Conservation (phyloP, 2,329 filamentous ascomycete species). For the Canariomyces notabilis region DNA sequence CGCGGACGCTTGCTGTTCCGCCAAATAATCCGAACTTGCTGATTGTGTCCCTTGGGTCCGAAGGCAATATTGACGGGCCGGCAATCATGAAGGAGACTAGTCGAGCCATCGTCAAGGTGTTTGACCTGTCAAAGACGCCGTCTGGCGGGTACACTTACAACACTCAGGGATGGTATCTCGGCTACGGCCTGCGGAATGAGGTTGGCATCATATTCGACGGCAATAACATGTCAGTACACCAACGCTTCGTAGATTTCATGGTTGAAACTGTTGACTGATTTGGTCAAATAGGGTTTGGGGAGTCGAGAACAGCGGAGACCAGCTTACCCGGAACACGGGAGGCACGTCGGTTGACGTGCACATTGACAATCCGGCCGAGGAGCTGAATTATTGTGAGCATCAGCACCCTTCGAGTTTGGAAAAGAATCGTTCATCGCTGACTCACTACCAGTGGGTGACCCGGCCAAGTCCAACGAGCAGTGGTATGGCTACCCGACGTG, state of each 20-base stretch:
- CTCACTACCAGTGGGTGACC: conserved; percentile 15
- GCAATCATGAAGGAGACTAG: conserved; percentile 28
- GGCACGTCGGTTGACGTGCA: conserved; percentile 35
- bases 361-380: conserved; percentile 56
- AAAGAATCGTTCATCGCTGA: not conserved
- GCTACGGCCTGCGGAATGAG: conserved; percentile 51
- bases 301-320: conserved; percentile 41
- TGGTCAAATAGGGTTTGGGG: conserved; percentile 38
- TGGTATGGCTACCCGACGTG: conserved; percentile 47
- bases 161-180: conserved; percentile 31
- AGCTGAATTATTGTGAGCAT: conserved; percentile 49
- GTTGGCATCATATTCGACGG: conserved; percentile 52
- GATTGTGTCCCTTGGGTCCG: conserved; percentile 32
- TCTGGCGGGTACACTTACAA: conserved; percentile 31
- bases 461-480: conserved; percentile 16
- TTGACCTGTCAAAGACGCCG: conserved; percentile 31
- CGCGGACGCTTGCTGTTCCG: conserved; percentile 32
- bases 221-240: conserved; percentile 20
- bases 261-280: not conserved
- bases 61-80: conserved; percentile 31
- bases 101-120: conserved; percentile 35
- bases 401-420: not conserved
- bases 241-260: not conserved
- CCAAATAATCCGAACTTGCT: conserved; percentile 31
- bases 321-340: conserved; percentile 36